Conservation (phyloP, 2,329 filamentous ascomycete species). For the Xylaria sp. region DNA sequence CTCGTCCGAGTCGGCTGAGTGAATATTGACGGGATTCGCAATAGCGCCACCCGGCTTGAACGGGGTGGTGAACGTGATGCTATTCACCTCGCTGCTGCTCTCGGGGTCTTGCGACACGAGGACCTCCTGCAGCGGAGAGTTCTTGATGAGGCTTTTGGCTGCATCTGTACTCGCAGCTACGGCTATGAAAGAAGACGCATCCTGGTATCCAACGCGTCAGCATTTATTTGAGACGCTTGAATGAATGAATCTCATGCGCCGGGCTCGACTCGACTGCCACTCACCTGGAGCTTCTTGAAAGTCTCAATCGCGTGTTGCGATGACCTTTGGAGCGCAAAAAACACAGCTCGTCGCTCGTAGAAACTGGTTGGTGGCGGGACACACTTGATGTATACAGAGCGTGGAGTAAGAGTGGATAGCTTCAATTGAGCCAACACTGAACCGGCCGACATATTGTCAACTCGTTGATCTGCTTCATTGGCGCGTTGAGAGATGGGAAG, state of each 20-base stretch:
- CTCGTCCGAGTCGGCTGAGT: slow-evolving; percentile 10
- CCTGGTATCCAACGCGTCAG: slow-evolving; percentile 29
- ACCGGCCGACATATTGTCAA: slow-evolving; percentile 21
- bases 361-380: slow-evolving; percentile 47
- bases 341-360: slow-evolving; percentile 50
- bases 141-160: slow-evolving; percentile 37
- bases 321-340: slow-evolving; percentile 42
- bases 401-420: slow-evolving; percentile 26
- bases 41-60: slow-evolving; percentile 25
- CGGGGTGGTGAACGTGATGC: slow-evolving; percentile 23
- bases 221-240: not conserved
- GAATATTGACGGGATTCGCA: slow-evolving; percentile 25
- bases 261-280: slow-evolving; percentile 29
- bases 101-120: slow-evolving; percentile 29
- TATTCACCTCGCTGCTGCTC: slow-evolving; percentile 5
- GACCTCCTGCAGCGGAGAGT: slow-evolving; percentile 46
- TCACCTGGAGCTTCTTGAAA: slow-evolving; percentile 45
- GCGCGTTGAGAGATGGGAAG: not conserved
- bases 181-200: slow-evolving; percentile 46
- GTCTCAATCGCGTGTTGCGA: slow-evolving; percentile 39
- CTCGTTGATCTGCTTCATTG: not conserved
- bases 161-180: slow-evolving; percentile 39
- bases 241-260: not conserved
- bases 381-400: slow-evolving; percentile 45
- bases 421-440: slow-evolving; percentile 29